Percentiles rank a stretch among this genome's conserved stretches.
phyloP scores from a whole-genome alignment of 176 grass and related monocot genomes.

The Eleusine coracana region DNA sequence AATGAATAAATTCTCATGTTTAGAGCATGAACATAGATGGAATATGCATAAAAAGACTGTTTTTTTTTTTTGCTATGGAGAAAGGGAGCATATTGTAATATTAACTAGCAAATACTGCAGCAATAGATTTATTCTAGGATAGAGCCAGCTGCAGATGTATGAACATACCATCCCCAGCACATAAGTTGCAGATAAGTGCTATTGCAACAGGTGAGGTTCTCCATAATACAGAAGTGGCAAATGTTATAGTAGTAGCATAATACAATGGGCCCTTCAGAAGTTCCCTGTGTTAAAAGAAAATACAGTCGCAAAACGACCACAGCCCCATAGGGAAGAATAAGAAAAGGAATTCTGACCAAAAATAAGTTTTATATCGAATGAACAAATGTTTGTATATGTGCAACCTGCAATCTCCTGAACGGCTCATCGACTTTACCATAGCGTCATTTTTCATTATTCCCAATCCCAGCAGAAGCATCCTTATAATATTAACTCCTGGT shows the following conservation, averaged over 20 bases:
- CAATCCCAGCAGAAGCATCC: slow-evolving; percentile 79
- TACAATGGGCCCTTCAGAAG: slow-evolving; percentile 95
- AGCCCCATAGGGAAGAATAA: slow-evolving; percentile 9
- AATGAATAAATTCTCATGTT: neutral
- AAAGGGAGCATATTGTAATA: neutral
- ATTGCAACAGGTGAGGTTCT: slow-evolving; percentile 81
- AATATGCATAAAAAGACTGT: neutral
- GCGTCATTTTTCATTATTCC: slow-evolving; percentile 85
- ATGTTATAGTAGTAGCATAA: slow-evolving; percentile 79
- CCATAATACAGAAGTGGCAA: slow-evolving; percentile 76
- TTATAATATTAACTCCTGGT: slow-evolving; percentile 76
- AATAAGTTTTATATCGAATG: neutral
- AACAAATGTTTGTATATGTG: neutral
- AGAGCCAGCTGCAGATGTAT: neutral
- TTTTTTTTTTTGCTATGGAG: slow-evolving; percentile 8
- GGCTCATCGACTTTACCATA: slow-evolving; percentile 92
- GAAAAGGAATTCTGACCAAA: neutral
- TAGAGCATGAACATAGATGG: neutral
- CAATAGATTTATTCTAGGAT: neutral
- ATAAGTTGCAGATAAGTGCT: slow-evolving; percentile 92
- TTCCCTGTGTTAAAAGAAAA: slow-evolving; percentile 63
- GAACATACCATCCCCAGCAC: slow-evolving; percentile 83
- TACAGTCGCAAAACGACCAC: slow-evolving; percentile 5
- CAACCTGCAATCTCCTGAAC: slow-evolving; percentile 76
- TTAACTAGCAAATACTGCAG: neutral